Conservation (phyloP, 1,284 basidiomycete genomes). For the Sporisorium graminicola region DNA sequence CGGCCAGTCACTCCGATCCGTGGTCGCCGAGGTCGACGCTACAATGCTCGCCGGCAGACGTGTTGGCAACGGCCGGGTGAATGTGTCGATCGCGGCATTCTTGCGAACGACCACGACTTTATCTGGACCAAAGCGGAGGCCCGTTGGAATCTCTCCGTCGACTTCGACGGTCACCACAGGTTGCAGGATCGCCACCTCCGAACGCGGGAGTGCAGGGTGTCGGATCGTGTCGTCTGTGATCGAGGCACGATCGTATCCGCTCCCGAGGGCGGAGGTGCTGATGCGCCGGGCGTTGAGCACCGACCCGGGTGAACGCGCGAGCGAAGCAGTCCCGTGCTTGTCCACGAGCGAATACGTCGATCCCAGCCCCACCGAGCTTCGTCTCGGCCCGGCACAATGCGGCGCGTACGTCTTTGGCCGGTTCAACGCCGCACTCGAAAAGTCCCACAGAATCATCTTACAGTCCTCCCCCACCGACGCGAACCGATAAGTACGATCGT, state of each 20-base stretch:
- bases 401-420: constrained; percentile 50
- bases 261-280: constrained; percentile 10
- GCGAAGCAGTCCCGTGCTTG: constrained; percentile 17
- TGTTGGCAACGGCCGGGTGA: constrained; percentile 34
- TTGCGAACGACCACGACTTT: constrained; percentile 41
- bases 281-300: constrained; percentile 16
- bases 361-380: constrained; percentile 36
- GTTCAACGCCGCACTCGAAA: constrained; percentile 57
- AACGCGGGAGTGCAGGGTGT: constrained; percentile 87
- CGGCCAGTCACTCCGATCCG: constrained; percentile 13
- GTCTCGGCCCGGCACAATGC: constrained; percentile 7
- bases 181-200: constrained; percentile 89
- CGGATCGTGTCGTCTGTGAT: constrained; percentile 74
- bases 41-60: constrained; percentile 14
- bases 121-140: constrained; percentile 35
- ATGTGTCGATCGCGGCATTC: constrained; percentile 45
- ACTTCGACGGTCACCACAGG: constrained; percentile 76
- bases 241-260: background rate
- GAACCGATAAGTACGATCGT: constrained; percentile 61
- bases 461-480: constrained; percentile 66
- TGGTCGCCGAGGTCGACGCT: background rate
- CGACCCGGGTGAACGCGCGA: constrained; percentile 23
- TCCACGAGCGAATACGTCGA: constrained; percentile 49
- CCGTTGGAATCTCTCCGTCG: constrained; percentile 36
- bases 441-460: constrained; percentile 65